A percentile compares a stretch with the other conserved stretches of the same genome.
Evolutionary conservation across 176 grass and related monocot genomes (phyloP).

Genomic region (sorghum (Sorghum bicolor)): Sorghum_bicolor_NCBIv3 NC_012873.2:49916001-49916500

Average conservation of each 20-base stretch:
- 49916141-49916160: too few relatives aligned
- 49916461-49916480: background rate
- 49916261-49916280: background rate
- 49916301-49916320: slow-evolving; percentile 75
- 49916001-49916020: background rate
- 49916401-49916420: slow-evolving; percentile 18
- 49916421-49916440: slow-evolving; percentile 5
- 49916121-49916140: slow-evolving; percentile 36
- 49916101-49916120: slow-evolving; percentile 42
- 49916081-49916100: slow-evolving; percentile 55
- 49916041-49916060: too few relatives aligned
- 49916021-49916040: background rate
- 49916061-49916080: too few relatives aligned
- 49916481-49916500: slow-evolving; percentile 29
- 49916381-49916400: slow-evolving; percentile 27
- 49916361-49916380: slow-evolving; percentile 62
- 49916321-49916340: slow-evolving; percentile 77
- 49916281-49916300: slow-evolving; percentile 58
- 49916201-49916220: slow-evolving; percentile 54
- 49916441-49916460: background rate
- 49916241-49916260: background rate
- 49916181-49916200: slow-evolving; percentile 47
- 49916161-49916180: too few relatives aligned
- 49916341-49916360: slow-evolving; percentile 61
- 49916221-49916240: background rate